Percentiles rank a stretch among this genome's conserved stretches.
phyloP scores from a whole-genome alignment of 1,284 basidiomycete species.

The Rhodotorula mucilaginosa region DNA sequence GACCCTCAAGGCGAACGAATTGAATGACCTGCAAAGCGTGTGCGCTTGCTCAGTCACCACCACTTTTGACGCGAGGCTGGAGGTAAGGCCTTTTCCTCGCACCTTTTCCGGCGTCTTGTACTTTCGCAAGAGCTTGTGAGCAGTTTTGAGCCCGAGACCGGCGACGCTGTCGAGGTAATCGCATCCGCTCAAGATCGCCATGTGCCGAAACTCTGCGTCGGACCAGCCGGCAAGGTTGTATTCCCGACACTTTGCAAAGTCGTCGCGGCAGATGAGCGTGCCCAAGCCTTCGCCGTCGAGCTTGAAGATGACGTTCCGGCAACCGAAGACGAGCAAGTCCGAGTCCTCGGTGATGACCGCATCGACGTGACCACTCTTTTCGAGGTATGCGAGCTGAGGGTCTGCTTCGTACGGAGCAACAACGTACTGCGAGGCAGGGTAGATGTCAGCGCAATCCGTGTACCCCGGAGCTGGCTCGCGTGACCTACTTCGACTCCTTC shows the following conservation, averaged over 20 bases:
- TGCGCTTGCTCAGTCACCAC: no score
- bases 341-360: conserved; percentile 98
- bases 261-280: conserved; percentile 70
- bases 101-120: conserved; percentile 85
- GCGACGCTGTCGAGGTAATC: conserved; percentile 66
- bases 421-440: conserved; percentile 59
- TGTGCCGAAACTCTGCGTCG: conserved; percentile 77
- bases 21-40: conserved; percentile 56
- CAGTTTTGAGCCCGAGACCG: conserved; percentile 69
- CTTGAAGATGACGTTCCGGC: conserved; percentile 72
- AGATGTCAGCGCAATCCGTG: neutral
- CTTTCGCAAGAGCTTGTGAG: conserved; percentile 74
- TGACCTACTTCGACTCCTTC: conserved; percentile 58
- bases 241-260: conserved; percentile 70
- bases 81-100: no score
- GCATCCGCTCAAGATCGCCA: conserved; percentile 83
- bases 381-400: conserved; percentile 91
- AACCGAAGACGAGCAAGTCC: conserved; percentile 95
- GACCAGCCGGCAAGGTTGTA: conserved; percentile 85
- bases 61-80: no score
- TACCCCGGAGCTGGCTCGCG: neutral
- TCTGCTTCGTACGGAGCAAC: conserved; percentile 99
- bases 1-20: conserved; percentile 76
- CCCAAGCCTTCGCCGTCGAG: conserved; percentile 76
- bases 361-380: conserved; percentile 76